These are phyloP conservation scores for Murraya paniculata DNA, from an alignment of 345 rosid genomes.

Conservation along the genomic window DNA sequence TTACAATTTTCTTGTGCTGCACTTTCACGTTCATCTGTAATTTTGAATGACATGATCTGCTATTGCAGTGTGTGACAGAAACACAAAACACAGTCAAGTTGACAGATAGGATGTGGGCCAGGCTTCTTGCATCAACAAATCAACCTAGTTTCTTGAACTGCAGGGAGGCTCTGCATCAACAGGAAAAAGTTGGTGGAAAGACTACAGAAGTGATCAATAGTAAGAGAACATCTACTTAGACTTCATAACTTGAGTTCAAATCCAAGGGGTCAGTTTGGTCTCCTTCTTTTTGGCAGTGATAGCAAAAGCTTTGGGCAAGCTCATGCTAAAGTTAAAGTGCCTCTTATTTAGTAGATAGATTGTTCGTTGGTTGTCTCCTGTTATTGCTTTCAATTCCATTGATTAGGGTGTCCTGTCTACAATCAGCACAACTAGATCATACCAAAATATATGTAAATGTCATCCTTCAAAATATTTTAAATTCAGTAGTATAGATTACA, in stretches of 20 bases:
- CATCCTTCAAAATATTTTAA: background rate
- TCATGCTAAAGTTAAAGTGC: background rate
- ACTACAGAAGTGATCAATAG: slow-evolving; percentile 37
- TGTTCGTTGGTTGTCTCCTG: background rate
- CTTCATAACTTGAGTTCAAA: background rate
- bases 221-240: slow-evolving; percentile 36
- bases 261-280: slow-evolving; percentile 17
- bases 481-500: background rate
- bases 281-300: background rate
- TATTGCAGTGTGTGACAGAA: slow-evolving; percentile 75
- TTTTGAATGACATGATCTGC: slow-evolving; percentile 9
- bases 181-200: slow-evolving; percentile 32
- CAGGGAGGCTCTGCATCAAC: slow-evolving; percentile 19
- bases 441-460: background rate
- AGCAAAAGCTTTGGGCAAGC: slow-evolving; percentile 1
- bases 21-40: background rate
- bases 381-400: background rate
- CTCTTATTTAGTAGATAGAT: background rate
- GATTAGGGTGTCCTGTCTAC: background rate
- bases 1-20: background rate
- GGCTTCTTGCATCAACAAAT: slow-evolving; percentile 91
- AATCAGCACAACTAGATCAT: background rate
- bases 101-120: slow-evolving; percentile 97
- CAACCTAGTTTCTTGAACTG: slow-evolving; percentile 79
- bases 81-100: slow-evolving; percentile 68